Base-by-base conservation (phyloP, 2,329 filamentous ascomycete species). In the Fusarium robinianum region DNA sequence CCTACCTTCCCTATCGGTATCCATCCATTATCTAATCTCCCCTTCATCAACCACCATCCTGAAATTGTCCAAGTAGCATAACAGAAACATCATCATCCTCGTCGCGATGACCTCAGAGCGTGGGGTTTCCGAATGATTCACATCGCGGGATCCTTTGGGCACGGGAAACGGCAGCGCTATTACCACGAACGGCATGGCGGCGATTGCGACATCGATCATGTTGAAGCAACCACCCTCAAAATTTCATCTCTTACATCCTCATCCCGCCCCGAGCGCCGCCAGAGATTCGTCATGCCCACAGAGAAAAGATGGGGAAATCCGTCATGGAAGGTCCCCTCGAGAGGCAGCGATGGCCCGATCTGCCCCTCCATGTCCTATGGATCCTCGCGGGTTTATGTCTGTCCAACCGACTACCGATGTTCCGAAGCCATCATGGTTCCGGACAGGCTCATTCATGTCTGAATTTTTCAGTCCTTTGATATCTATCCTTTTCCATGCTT, bases 161-260 rank as follows among this genome's bases (percentile, higher is more conserved):
- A 34, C 24, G 30, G 22, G 32, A 51, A 33, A 46, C 41, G 41
- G 51, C 31, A 35, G 24, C 47, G 42, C 56, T 49, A 61, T 19
- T 30, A 12, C 58, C 42, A 10, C 27, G 43, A 60, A 38, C 7
- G 52, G 58, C 23, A 61, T 57, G 30, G 56, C 47, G 51, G 51
- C 54, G 44, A 61, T 61, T 55, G 47, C 58, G 59, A 57, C 58
- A 61, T 61, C 48, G 41, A 45, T 51, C 45, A 57, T 54, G 49
- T 47, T 37, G 38, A 19, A 19, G 25, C 43, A 41, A 44, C 46
- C 22, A 31, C 42, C 35, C 36, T 38, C 41, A 44, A 24, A 42
- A 38, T 48, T 41, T 27, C 49, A 48, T 53, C 48, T 39, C 34
- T 21, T 35, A 33, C 27, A 29, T 24, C 38, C 24, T 40, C 41